Evolutionary conservation across 352 stramenopile species (phyloP).

Genomic region (Thraustotheca clavata): DNA sequence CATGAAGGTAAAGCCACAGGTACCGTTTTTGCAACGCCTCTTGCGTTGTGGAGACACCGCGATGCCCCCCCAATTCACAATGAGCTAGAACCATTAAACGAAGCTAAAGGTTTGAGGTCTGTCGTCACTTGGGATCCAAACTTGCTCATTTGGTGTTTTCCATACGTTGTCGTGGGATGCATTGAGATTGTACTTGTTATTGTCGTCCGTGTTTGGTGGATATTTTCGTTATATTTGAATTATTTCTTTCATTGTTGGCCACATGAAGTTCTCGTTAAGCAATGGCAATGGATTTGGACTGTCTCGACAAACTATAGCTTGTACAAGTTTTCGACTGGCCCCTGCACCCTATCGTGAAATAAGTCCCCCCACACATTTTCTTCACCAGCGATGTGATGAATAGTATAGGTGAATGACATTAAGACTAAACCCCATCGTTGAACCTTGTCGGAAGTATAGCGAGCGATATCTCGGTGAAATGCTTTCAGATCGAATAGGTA

Average conservation of each 20-base stretch:
- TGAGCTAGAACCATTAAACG: background rate
- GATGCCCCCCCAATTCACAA: background rate
- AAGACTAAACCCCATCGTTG: slow-evolving; percentile 22
- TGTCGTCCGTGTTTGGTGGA: no score
- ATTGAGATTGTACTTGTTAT: no score
- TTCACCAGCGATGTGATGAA: slow-evolving; percentile 24
- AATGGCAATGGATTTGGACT: background rate
- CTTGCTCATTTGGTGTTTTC: background rate
- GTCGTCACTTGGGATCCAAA: background rate
- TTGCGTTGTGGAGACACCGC: background rate
- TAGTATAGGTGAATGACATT: slow-evolving; percentile 23
- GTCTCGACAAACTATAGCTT: background rate
- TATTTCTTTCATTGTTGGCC: background rate
- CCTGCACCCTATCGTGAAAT: no score
- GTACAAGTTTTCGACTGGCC: no score
- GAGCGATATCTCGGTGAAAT: background rate
- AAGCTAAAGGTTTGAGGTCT: background rate
- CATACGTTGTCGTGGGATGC: no score
- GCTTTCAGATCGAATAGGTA: slow-evolving; percentile 24
- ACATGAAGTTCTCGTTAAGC: background rate
- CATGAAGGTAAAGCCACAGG: background rate
- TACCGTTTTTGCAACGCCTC: background rate
- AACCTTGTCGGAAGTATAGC: slow-evolving; percentile 28
- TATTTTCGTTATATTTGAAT: no score
- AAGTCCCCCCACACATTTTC: slow-evolving; percentile 29